Base-by-base conservation (phyloP, 2,329 filamentous ascomycete species). In the Cyphellophora attinorum region DNA sequence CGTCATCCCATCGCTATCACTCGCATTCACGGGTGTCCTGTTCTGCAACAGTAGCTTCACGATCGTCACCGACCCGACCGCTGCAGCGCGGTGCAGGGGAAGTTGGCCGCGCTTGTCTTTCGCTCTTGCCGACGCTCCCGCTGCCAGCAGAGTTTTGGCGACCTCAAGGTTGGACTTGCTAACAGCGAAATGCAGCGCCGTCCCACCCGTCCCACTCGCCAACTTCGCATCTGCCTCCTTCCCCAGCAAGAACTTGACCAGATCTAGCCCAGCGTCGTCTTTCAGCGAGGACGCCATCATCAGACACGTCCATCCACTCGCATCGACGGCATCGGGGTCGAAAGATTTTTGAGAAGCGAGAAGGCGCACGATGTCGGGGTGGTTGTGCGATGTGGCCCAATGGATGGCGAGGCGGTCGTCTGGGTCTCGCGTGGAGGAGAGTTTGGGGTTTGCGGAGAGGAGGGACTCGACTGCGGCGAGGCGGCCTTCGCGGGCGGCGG, bases 371-470 rank as follows among this genome's bases (percentile, higher is more conserved):
- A 95, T 85, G 15, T 79, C 72, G 5, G 80, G 61, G 47, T 77
- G 79, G 55, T 91, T 93, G 58, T 83, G 81, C 14, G 88, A 91
- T 2, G 78, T 76, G 0, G 91, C 89, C 91, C 91, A 98, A 67
- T 98, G 91, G 38, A 96, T 77, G 2, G 91, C 80, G 23, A 94
- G 74, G 29, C 91, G 83, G 11, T 85, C 85, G 57, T 98, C 91
- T 31, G 84, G 80, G 52, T 98, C 91, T 51, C 65, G 67, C 51
- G 78, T 76, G 38, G 64, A 68, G 16, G 84, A 79, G 25, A 93
- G 73, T 51, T 83, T 88, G 2, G 83, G 79, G 52, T 93, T 86
- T 47, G 79, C 27, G 19, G 27, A 28, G 16, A 19, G 6, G 3
- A 35, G 25, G 5, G 17, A 19, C 5, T 32, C 13, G 44, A 37